phyloP scores from a whole-genome alignment of 1,284 basidiomycete species.

The Leccinum holopus region DNA sequence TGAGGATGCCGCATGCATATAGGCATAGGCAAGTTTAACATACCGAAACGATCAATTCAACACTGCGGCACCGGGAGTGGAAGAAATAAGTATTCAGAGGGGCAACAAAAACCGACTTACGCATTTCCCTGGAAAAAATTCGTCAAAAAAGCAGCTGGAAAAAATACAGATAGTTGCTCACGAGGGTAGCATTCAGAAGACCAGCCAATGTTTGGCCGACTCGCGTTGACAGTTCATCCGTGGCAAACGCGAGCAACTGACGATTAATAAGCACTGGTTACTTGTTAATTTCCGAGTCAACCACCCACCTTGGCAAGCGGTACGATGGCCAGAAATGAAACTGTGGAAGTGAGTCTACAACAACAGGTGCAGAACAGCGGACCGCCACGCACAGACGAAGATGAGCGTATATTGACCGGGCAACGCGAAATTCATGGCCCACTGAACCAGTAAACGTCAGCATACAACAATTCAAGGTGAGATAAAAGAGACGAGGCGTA shows the following conservation, averaged over 20 bases:
- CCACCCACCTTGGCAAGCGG: conserved; percentile 66
- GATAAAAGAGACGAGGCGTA: conserved; percentile 35
- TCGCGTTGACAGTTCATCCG: conserved; percentile 81
- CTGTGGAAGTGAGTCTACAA: conserved; percentile 35
- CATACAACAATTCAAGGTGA: not conserved
- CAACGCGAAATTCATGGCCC: conserved; percentile 69
- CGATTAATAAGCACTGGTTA: conserved; percentile 1
- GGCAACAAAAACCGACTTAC: conserved; percentile 45
- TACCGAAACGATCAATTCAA: conserved; percentile 79
- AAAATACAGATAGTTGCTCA: conserved; percentile 35
- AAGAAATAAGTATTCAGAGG: conserved; percentile 3
- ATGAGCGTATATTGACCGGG: conserved; percentile 56
- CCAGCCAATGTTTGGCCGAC: conserved; percentile 86
- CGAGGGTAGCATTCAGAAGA: conserved; percentile 83
- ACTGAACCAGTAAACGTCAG: conserved; percentile 43
- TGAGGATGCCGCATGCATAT: conserved; percentile 9
- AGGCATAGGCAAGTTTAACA: conserved; percentile 8
- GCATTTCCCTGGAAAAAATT: conserved; percentile 61
- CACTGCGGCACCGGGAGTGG: conserved; percentile 42
- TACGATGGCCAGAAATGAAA: conserved; percentile 71
- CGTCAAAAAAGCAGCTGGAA: conserved; percentile 5
- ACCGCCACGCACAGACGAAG: conserved; percentile 62
- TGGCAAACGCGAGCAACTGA: conserved; percentile 81
- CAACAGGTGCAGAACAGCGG: not conserved
- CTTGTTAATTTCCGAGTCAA: not conserved